Percentiles rank a stretch among this genome's conserved stretches.
Evolutionary conservation across 2,329 filamentous ascomycete species (phyloP).

Genomic region (Diaporthe amygdali): DNA sequence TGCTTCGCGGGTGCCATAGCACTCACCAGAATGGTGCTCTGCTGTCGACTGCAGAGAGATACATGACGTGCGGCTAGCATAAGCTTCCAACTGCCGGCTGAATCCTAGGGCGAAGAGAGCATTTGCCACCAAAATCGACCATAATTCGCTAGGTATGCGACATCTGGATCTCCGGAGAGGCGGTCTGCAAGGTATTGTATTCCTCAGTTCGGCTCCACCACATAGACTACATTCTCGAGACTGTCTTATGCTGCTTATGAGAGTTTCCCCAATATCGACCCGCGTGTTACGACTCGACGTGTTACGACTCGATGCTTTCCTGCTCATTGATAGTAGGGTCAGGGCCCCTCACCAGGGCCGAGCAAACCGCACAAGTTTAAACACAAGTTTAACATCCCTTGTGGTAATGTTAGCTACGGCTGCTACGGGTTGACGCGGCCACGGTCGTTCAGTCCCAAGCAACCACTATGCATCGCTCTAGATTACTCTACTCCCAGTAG

Average conservation of each 20-base stretch:
- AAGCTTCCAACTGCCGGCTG: background rate
- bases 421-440: background rate
- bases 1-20: background rate
- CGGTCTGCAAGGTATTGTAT: background rate
- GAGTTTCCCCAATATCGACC: background rate
- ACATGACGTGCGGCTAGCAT: background rate
- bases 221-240: background rate
- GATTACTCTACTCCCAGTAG: background rate
- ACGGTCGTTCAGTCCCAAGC: background rate
- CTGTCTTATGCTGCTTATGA: background rate
- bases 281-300: background rate
- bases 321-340: background rate
- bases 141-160: background rate
- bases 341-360: background rate
- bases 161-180: background rate
- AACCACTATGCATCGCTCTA: background rate
- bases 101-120: background rate
- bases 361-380: constrained; percentile 1
- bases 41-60: background rate
- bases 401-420: background rate
- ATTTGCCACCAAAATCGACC: background rate
- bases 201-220: background rate
- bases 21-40: background rate
- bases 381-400: background rate
- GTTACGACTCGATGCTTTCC: background rate